Percentiles rank a stretch among this genome's conserved stretches.
Evolutionary conservation across 2,329 filamentous ascomycete genomes (phyloP).

Genomic region (Dactylellina drechsleri): DNA sequence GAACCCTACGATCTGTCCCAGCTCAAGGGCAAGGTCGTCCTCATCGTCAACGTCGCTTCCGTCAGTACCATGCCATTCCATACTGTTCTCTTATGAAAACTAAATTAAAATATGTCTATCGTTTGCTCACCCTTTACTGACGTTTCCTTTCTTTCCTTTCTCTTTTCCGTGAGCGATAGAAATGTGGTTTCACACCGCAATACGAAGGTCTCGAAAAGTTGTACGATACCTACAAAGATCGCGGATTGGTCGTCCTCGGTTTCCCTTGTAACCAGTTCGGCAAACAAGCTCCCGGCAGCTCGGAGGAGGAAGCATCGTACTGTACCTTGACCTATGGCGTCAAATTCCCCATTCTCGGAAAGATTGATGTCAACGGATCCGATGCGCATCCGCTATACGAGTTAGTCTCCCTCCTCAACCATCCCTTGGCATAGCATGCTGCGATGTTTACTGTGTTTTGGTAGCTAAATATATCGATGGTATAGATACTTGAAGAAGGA

Average conservation of each 20-base stretch:
- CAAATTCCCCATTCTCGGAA: conserved; percentile 87
- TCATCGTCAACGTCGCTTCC: conserved; percentile 96
- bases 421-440: too few relatives aligned
- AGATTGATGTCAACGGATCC: conserved; percentile 92
- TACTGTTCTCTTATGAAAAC: neutral
- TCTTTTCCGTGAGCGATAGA: conserved; percentile 8
- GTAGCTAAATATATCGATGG: neutral
- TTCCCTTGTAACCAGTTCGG: conserved; percentile 99
- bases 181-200: conserved; percentile 70
- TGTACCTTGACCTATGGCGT: conserved; percentile 96
- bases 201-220: conserved; percentile 90
- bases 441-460: neutral
- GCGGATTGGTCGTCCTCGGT: conserved; percentile 86
- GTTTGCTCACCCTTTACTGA: too few relatives aligned
- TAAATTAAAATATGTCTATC: too few relatives aligned
- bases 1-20: conserved; percentile 74
- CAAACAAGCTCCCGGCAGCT: conserved; percentile 83
- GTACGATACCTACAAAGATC: conserved; percentile 78
- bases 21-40: conserved; percentile 90
- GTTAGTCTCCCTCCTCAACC: conserved; percentile 62
- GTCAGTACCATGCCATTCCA: conserved; percentile 56
- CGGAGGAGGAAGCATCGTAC: conserved; percentile 73
- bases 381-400: conserved; percentile 80
- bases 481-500: conserved; percentile 67
- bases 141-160: too few relatives aligned